Percentiles rank a stretch among this genome's conserved stretches.
Evolutionary conservation across 805 yeast species (phyloP).

Genomic region (Debaryomyces prosopidis): DNA sequence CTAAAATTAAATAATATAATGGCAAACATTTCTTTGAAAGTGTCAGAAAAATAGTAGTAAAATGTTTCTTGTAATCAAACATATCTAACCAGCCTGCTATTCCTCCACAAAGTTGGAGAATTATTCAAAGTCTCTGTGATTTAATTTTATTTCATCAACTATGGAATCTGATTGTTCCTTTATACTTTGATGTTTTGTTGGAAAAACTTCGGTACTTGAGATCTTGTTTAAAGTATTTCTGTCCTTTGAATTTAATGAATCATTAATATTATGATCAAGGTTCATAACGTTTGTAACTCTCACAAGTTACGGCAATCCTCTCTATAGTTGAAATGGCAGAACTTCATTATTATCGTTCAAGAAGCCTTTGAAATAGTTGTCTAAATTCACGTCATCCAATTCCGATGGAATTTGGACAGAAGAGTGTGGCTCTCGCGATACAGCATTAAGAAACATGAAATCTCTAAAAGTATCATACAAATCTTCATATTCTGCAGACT

Average conservation of each 20-base stretch:
- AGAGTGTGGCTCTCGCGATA: not conserved
- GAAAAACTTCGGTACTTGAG: too few relatives aligned
- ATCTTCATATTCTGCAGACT: not conserved
- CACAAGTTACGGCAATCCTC: not conserved
- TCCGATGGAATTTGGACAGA: not conserved
- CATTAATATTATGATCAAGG: too few relatives aligned
- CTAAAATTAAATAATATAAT: constrained; percentile 2
- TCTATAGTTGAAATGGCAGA: not conserved
- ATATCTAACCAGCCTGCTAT: constrained; percentile 3
- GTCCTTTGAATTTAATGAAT: too few relatives aligned
- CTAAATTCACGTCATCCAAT: not conserved
- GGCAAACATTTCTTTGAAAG: constrained; percentile 2
- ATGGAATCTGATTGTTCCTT: not conserved
- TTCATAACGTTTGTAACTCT: not conserved
- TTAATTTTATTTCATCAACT: constrained; percentile 3
- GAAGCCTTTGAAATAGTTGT: not conserved
- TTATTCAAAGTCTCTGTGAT: not conserved
- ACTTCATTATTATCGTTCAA: not conserved
- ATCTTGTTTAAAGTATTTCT: too few relatives aligned
- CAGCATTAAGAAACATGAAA: constrained; percentile 3
- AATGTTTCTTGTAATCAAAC: constrained; percentile 4
- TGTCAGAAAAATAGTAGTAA: constrained; percentile 3
- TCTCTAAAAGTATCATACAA: not conserved
- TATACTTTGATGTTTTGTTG: too few relatives aligned
- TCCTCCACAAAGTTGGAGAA: constrained; percentile 2